A percentile compares a stretch with the other conserved stretches of the same genome.
phyloP scores from a whole-genome alignment of 1,284 basidiomycete species.

The Xerocomus cyaneibrunnescens region DNA sequence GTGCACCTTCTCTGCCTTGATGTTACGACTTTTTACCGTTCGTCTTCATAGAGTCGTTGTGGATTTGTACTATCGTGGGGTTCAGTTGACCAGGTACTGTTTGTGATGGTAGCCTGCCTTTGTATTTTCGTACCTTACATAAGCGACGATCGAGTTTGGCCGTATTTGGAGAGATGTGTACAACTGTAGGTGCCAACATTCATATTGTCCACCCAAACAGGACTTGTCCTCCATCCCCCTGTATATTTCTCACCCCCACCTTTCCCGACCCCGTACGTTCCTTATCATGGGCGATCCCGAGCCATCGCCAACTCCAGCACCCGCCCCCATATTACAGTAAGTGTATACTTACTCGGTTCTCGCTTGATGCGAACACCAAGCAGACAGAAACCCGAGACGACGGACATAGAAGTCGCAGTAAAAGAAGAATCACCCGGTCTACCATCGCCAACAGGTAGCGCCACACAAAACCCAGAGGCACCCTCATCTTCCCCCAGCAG shows the following conservation, averaged over 20 bases:
- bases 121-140: slow-evolving; percentile 15
- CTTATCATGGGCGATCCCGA: slow-evolving; percentile 31
- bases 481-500: slow-evolving; percentile 11
- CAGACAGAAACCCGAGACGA: slow-evolving; percentile 15
- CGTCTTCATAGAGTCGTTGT: background rate
- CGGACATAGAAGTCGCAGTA: slow-evolving; percentile 1
- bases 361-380: slow-evolving; percentile 8
- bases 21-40: background rate
- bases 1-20: too few species aligned
- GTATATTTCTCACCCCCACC: slow-evolving; percentile 9
- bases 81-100: background rate
- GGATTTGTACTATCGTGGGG: background rate
- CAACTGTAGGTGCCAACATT: slow-evolving; percentile 9
- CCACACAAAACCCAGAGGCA: background rate
- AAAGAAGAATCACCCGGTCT: slow-evolving; percentile 13
- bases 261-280: slow-evolving; percentile 26
- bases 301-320: background rate
- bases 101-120: background rate
- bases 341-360: background rate
- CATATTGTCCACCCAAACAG: background rate
- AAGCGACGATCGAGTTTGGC: slow-evolving; percentile 19
- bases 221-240: slow-evolving; percentile 8
- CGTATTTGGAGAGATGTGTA: slow-evolving; percentile 23
- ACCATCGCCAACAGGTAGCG: slow-evolving; percentile 9
- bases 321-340: slow-evolving; percentile 14